Conservation (phyloP, 495 filamentous ascomycete genomes). For the Hyaloscypha variabilis region DNA sequence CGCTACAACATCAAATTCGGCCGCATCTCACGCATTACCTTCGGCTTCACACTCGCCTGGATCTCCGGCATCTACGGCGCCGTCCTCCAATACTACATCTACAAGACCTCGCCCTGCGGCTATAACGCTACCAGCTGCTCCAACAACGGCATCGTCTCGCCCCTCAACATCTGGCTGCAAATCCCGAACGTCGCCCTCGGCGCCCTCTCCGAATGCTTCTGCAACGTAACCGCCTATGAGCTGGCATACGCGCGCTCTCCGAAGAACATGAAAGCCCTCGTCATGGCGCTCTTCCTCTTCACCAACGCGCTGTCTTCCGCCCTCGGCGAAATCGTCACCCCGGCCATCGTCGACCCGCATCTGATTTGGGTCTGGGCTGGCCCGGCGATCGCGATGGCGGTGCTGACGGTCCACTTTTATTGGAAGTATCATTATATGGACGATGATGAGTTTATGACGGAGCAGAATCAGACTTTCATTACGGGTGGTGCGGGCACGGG, state of each 20-base stretch:
- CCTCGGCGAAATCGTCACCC: conserved; percentile 57
- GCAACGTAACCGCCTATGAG: conserved; percentile 69
- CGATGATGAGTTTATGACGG: conserved; percentile 41
- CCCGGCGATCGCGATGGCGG: conserved; percentile 45
- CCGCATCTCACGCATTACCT: conserved; percentile 72
- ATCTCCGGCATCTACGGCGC: conserved; percentile 63
- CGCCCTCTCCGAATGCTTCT: conserved; percentile 69
- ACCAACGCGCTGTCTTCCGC: conserved; percentile 58
- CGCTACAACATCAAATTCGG: conserved; percentile 62
- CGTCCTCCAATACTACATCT: conserved; percentile 73
- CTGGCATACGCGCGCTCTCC: conserved; percentile 73
- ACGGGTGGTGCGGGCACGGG: not conserved
- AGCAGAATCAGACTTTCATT: not conserved
- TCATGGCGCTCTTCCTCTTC: conserved; percentile 62
- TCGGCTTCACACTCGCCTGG: conserved; percentile 69
- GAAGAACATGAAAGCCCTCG: conserved; percentile 66
- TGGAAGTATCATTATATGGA: conserved; percentile 49
- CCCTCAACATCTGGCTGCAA: conserved; percentile 43
- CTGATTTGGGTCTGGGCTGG: conserved; percentile 57
- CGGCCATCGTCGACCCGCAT: conserved; percentile 61
- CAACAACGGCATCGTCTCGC: conserved; percentile 46
- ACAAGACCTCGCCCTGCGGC: conserved; percentile 55
- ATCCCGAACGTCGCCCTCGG: conserved; percentile 48
- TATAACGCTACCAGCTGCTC: conserved; percentile 40
- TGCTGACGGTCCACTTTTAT: conserved; percentile 47